A percentile compares a stretch with the other conserved stretches of the same genome.
phyloP scores from a whole-genome alignment of 306 rosid species.

The Quercus engelmannii region DNA sequence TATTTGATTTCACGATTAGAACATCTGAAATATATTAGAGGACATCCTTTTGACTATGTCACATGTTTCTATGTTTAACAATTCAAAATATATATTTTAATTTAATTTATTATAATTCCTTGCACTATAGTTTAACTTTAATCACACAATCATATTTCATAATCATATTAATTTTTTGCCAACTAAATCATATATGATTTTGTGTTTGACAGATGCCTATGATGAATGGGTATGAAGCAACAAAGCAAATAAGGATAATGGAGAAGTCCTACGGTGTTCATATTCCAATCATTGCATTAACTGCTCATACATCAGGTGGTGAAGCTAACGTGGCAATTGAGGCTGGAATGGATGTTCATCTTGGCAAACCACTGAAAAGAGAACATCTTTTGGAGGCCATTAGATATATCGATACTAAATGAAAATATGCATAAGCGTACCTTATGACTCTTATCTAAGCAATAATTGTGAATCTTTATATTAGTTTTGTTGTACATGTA shows the following conservation, averaged over 20 bases:
- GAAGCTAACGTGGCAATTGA: slow-evolving; percentile 31
- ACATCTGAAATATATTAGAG: no score
- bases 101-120: background rate
- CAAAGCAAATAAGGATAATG: slow-evolving; percentile 47
- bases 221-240: slow-evolving; percentile 68
- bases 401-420: slow-evolving; percentile 21
- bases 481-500: background rate
- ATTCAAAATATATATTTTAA: background rate
- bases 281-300: slow-evolving; percentile 72
- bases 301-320: slow-evolving; percentile 41
- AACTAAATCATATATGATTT: background rate
- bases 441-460: background rate
- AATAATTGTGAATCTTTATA: background rate
- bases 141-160: no score
- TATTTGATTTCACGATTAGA: no score
- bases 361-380: slow-evolving; percentile 47
- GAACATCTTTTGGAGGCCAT: slow-evolving; percentile 46
- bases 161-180: background rate
- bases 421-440: background rate
- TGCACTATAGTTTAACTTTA: no score
- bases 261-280: slow-evolving; percentile 42
- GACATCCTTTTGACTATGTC: no score
- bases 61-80: background rate
- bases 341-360: slow-evolving; percentile 64
- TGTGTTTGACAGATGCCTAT: slow-evolving; percentile 53